Evolutionary conservation across 2,329 filamentous ascomycete species (phyloP).

Genomic region (Bisporella sp.): DNA sequence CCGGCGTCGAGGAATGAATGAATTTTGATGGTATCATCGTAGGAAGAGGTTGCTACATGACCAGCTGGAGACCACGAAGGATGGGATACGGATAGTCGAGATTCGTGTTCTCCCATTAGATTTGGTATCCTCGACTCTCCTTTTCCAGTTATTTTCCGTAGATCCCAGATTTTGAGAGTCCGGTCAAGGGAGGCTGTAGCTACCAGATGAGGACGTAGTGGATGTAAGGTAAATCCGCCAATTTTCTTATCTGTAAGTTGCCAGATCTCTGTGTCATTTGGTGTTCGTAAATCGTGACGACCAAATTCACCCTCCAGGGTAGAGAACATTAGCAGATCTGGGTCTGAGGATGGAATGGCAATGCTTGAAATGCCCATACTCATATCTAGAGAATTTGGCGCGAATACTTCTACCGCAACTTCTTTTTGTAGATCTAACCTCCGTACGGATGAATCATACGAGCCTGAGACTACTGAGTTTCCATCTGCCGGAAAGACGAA

Average conservation of each 20-base stretch:
- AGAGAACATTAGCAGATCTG: conserved; percentile 76
- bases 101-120: conserved; percentile 75
- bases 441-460: conserved; percentile 88
- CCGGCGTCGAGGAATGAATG: conserved; percentile 65
- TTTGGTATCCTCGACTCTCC: conserved; percentile 54
- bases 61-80: conserved; percentile 83
- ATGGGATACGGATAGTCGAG: conserved; percentile 80
- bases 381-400: conserved; percentile 58
- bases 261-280: conserved; percentile 58
- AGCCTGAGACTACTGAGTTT: conserved; percentile 74
- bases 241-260: conserved; percentile 87
- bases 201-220: conserved; percentile 70
- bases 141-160: conserved; percentile 68
- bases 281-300: conserved; percentile 67
- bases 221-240: conserved; percentile 83
- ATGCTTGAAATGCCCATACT: conserved; percentile 80
- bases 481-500: conserved; percentile 71
- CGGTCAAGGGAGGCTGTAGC: conserved; percentile 88
- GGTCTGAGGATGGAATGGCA: conserved; percentile 65
- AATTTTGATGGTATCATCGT: conserved; percentile 93
- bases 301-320: conserved; percentile 78
- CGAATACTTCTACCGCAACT: conserved; percentile 74
- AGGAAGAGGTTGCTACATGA: conserved; percentile 84
- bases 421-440: conserved; percentile 79
- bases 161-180: conserved; percentile 86